These are phyloP conservation scores for Coprinopsis cinerea DNA, from an alignment of 768 basidiomycete genomes.

Conservation along the genomic window DNA sequence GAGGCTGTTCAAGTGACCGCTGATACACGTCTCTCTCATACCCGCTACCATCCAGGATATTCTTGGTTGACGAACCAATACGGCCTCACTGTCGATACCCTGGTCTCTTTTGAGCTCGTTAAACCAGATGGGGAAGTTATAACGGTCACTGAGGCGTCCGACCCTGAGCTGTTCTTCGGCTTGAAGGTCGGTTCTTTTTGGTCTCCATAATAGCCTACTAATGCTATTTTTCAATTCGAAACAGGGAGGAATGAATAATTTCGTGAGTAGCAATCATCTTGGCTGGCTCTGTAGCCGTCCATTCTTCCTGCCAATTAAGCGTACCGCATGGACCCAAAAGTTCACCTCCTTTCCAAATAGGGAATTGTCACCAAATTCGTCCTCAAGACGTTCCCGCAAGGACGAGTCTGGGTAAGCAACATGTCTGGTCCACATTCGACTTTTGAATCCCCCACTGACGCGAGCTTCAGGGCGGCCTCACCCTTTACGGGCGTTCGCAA, in stretches of 20 bases:
- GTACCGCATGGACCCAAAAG: too few species aligned
- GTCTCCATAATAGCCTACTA: not conserved
- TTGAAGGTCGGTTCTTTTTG: conserved; percentile 14
- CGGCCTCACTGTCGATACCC: conserved; percentile 53
- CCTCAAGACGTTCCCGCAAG: conserved; percentile 47
- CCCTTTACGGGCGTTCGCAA: conserved; percentile 23
- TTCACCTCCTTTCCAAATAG: conserved; percentile 19
- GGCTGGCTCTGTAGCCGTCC: not conserved
- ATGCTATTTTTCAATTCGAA: not conserved
- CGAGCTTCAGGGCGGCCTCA: conserved; percentile 41
- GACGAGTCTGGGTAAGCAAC: conserved; percentile 49
- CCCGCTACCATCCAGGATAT: too few species aligned
- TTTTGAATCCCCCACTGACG: not conserved
- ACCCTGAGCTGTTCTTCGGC: conserved; percentile 37
- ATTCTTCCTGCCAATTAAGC: too few species aligned
- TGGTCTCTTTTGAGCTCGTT: conserved; percentile 52
- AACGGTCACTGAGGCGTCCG: conserved; percentile 26
- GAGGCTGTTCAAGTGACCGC: conserved; percentile 15
- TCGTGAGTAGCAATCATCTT: conserved; percentile 22
- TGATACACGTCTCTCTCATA: not conserved
- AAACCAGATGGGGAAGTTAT: conserved; percentile 44
- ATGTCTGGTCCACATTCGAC: not conserved
- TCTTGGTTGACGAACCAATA: conserved; percentile 60
- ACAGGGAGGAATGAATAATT: conserved; percentile 62
- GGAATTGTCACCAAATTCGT: conserved; percentile 59